phyloP scores from a whole-genome alignment of 306 rosid species.

The Dryas drummondii region DNA sequence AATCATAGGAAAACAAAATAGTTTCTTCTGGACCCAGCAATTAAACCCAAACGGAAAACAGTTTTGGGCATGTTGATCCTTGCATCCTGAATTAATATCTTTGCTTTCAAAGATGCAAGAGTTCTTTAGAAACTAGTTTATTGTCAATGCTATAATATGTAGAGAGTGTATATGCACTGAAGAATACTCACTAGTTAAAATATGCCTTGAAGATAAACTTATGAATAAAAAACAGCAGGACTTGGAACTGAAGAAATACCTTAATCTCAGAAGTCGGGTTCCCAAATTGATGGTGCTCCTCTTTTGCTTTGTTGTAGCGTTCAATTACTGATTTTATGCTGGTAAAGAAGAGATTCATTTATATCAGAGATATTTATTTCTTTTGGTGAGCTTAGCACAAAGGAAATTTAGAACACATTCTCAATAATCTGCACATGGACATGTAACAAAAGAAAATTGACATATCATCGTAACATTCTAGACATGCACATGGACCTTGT shows the following conservation, averaged over 20 bases:
- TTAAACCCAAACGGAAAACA: background rate
- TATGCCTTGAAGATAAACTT: background rate
- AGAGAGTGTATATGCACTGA: background rate
- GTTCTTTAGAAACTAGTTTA: background rate
- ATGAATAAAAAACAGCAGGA: background rate
- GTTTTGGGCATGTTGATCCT: background rate
- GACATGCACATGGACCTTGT: no score
- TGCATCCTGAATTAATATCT: background rate
- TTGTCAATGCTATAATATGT: background rate
- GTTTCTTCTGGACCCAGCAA: background rate
- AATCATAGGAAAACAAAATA: background rate
- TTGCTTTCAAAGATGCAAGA: background rate
- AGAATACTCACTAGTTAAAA: background rate
- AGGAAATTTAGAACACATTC: background rate
- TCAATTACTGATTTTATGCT: slow-evolving; percentile 83
- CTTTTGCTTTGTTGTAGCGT: slow-evolving; percentile 74
- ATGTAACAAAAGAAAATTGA: background rate
- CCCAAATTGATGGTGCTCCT: slow-evolving; percentile 56
- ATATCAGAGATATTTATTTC: slow-evolving; percentile 25
- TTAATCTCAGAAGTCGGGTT: slow-evolving; percentile 68
- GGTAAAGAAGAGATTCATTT: slow-evolving; percentile 29
- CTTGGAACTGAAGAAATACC: slow-evolving; percentile 44
- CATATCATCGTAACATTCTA: background rate
- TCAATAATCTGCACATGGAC: background rate
- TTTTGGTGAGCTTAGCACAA: background rate